Base-by-base conservation (phyloP, 257 asterid genomes). In the Lithospermum erythrorhizon region DNA sequence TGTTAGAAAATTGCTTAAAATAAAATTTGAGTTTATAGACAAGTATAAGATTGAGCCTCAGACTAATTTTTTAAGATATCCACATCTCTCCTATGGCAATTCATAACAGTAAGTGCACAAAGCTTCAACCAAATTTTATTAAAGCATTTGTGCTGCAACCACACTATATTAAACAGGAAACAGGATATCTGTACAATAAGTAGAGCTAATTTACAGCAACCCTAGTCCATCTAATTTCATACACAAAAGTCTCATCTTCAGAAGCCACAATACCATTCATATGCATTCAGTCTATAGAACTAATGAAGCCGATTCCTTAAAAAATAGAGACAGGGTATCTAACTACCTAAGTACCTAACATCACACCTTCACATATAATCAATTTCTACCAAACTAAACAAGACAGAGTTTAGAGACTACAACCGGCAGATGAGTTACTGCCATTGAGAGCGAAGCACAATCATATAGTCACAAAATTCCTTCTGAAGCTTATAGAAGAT, bases 401-500 rank as follows among this genome's bases (percentile, higher is more conserved):
- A 18, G 4, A 20, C 4, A 5, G 11, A 27, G 3, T 3, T 53
- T 4, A 55, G 21, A 6, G 80, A 80, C 53, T 21, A 53, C 53
- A 41, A 45, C 29, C 37, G 30, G 57, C 18, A n/a, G 61, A 0
- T 23, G 13, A 21, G 32, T 27, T 21, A 52, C 6, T 35, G 21
- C 21, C 23, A 22, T 37, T 18, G 10, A n/a, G 49, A 53, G 30
- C 8, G 30, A 45, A 24, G 24, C 17, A 9, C 23, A 17, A 21
- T 22, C 22, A 16, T 21, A 47, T 23, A 18, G 27, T 5, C 7
- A 21, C 21, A 25, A 29, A 27, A 53, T 53, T 57, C 59, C 21
- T 18, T 47, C 56, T 21, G 66, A 55, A 6, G 53, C 45, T 90
- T 79, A 87, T 59, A 89, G 82, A 67, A 75, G 63, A 72, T 74